These are phyloP conservation scores for Paraphaeosphaeria minitans DNA, from an alignment of 2,329 filamentous ascomycete species.

Conservation along the genomic window DNA sequence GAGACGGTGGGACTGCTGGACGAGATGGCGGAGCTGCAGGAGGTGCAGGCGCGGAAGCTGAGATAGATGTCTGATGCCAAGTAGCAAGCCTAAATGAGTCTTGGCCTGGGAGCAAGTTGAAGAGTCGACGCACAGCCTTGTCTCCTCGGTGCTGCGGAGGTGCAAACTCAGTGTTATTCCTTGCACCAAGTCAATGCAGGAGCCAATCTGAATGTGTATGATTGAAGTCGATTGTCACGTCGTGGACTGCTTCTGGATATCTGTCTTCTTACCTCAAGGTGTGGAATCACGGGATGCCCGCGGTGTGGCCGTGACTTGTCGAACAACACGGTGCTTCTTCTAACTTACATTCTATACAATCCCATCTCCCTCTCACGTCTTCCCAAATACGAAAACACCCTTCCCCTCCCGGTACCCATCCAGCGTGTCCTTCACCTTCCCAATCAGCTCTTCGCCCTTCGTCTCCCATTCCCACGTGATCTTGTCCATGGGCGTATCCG, in stretches of 20 bases:
- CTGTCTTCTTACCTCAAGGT: too few species aligned
- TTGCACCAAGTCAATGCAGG: too few species aligned
- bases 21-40: conserved; percentile 65
- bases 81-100: too few species aligned
- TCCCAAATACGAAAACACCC: conserved; percentile 81
- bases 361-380: conserved; percentile 30
- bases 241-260: too few species aligned
- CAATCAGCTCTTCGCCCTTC: conserved; percentile 68
- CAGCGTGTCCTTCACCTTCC: conserved; percentile 81
- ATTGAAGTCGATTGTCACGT: too few species aligned
- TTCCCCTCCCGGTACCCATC: conserved; percentile 86
- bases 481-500: conserved; percentile 80
- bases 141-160: too few species aligned
- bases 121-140: too few species aligned
- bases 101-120: too few species aligned
- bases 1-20: conserved; percentile 92
- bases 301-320: too few species aligned
- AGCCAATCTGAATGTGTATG: too few species aligned
- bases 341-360: conserved; percentile 2
- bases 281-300: too few species aligned
- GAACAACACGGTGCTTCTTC: background rate
- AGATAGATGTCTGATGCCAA: conserved; percentile 16
- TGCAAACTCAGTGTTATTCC: too few species aligned
- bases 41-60: conserved; percentile 47
- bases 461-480: conserved; percentile 85